A percentile compares a stretch with the other conserved stretches of the same genome.
Conservation (phyloP, 257 asterid species). For the Plantago major region DNA sequence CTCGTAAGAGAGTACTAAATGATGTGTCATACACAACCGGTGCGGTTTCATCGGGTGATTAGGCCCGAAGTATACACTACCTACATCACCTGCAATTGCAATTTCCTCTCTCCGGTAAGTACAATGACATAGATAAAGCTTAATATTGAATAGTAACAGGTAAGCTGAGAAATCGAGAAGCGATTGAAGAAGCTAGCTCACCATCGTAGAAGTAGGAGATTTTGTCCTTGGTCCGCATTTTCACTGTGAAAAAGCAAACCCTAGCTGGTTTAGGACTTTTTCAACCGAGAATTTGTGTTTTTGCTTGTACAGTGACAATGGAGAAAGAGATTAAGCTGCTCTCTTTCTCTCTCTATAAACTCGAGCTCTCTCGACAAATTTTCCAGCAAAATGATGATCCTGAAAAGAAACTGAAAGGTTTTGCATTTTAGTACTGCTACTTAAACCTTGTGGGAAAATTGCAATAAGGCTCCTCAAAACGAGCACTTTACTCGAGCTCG, state of each 20-base stretch:
- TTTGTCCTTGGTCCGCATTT: conserved; percentile 83
- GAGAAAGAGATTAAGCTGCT: no score
- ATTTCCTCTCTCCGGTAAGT: conserved; percentile 22
- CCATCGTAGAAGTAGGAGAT: conserved; percentile 95
- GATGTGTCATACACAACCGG: conserved; percentile 97
- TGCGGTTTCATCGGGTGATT: conserved; percentile 99
- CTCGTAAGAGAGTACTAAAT: conserved; percentile 82
- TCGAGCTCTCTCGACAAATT: no score
- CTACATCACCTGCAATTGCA: conserved; percentile 84
- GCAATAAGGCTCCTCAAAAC: no score
- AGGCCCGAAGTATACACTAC: conserved; percentile 92
- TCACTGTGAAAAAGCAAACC: neutral
- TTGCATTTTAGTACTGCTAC: no score
- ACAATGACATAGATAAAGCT: neutral
- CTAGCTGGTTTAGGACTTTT: neutral
- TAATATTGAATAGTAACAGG: neutral
- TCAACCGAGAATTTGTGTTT: neutral
- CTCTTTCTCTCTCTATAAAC: no score
- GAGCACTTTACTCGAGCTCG: no score
- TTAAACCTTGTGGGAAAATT: no score
- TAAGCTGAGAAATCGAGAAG: neutral
- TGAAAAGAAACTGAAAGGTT: no score
- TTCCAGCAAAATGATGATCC: no score
- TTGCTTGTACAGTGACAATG: neutral
- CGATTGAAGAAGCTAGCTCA: conserved; percentile 22